Evolutionary conservation across 2,329 filamentous ascomycete species (phyloP), one percentile per base, ranked within the genome.

Genomic region (Curvularia sp.): DNA sequence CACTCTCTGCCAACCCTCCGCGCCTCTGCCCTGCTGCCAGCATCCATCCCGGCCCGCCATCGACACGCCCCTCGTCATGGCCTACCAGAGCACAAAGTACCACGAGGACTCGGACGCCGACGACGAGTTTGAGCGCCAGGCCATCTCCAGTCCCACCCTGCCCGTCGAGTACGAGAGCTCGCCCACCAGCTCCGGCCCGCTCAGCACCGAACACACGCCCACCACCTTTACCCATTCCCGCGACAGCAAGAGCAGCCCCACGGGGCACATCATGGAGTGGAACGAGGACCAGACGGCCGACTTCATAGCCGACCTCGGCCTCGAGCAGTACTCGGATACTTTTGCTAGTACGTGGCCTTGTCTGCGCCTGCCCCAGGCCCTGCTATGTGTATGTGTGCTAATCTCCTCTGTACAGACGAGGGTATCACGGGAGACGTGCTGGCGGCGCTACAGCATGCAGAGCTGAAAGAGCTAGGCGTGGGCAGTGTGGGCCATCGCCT

Each of bases 391-490:
- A 13, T 54, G 12, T 39, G 18, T 52, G 42, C 63, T 65, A 64
- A 62, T 33, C 20, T 51, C 4, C 35, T 63, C 12, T 68, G 41
- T 61, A 63, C 76, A 95, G 95, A 97, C 72, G 96, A 99, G 74
- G 93, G 92, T 64, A 96, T 99, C 68, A 89, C 93, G 38, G 95
- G 95, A 65, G 93, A 98, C 76, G 94, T 92, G 52, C 82, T 99
- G 62, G 87, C 97, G 57, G 92, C 92, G 41, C 81, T 99, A 63
- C 89, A 91, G 63, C 95, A 98, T 75, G 91, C 96, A 57, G 94
- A 98, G 75, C 82, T 99, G 69, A 97, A 96, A 79, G 92, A 96
- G 74, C 94, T 98, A 88, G 93, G 93, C 48, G 91, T 99, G 64
- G 83, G 84, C 63, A 98, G 94, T 79, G 92, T 97, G 48, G 95